These are phyloP conservation scores for Ustilago lituana DNA, from an alignment of 1,284 basidiomycete species.

Conservation along the genomic window DNA sequence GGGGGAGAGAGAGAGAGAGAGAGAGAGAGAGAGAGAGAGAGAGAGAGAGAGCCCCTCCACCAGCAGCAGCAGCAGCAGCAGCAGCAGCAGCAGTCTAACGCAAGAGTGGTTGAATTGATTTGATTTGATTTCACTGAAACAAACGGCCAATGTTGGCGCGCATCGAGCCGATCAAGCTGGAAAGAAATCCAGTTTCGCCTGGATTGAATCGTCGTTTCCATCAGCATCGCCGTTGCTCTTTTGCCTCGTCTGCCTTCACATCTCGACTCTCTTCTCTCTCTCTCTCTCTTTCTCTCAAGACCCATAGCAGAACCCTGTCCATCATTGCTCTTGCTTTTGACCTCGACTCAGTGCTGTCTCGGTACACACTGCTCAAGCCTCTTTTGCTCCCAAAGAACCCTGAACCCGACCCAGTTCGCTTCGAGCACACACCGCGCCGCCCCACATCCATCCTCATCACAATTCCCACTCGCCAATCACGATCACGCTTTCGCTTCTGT, in stretches of 20 bases:
- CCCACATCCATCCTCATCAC: too few relatives aligned
- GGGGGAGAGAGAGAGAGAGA: background rate
- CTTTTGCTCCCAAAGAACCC: background rate
- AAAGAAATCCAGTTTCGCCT: constrained; percentile 11
- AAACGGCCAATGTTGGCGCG: too few relatives aligned
- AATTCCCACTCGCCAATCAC: too few relatives aligned
- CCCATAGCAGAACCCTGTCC: background rate
- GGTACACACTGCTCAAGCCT: too few relatives aligned
- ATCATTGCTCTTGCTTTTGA: background rate
- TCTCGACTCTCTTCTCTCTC: background rate
- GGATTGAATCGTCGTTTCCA: background rate
- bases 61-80: too few relatives aligned
- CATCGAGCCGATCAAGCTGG: constrained; percentile 41
- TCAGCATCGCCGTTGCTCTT: background rate
- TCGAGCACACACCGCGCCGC: too few relatives aligned
- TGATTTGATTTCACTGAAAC: too few relatives aligned
- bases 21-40: background rate
- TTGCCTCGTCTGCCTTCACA: constrained; percentile 9
- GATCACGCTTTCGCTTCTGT: too few relatives aligned
- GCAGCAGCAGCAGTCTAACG: too few relatives aligned
- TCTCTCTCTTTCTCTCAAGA: background rate
- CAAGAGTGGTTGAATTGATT: too few relatives aligned
- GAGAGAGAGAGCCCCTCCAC: too few relatives aligned
- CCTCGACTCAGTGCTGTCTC: background rate
- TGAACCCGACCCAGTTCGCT: too few relatives aligned